Conservation (phyloP, 2,329 filamentous ascomycete genomes). For the Sphaerostilbella broomeana region DNA sequence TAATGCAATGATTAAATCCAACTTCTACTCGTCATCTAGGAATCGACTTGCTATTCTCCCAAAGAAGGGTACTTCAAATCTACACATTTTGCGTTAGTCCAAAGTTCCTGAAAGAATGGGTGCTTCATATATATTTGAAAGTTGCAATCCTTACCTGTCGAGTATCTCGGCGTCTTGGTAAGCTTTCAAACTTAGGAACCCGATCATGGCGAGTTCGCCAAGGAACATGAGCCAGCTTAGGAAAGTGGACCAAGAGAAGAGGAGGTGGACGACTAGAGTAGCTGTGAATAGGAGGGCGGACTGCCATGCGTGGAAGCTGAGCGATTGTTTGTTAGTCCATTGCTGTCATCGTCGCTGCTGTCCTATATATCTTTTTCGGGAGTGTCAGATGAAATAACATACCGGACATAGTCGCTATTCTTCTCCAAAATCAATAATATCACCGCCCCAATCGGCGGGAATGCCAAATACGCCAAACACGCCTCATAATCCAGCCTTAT, state of each 20-base stretch:
- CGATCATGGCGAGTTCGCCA: constrained; percentile 69
- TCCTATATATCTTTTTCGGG: no score
- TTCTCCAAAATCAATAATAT: constrained; percentile 79
- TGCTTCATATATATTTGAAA: not conserved
- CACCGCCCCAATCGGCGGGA: constrained; percentile 82
- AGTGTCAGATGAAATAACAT: constrained; percentile 19
- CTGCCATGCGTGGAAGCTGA: constrained; percentile 94
- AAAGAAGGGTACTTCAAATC: constrained; percentile 84
- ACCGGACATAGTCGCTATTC: constrained; percentile 96
- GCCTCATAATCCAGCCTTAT: constrained; percentile 86
- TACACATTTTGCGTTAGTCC: constrained; percentile 19
- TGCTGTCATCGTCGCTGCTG: no score
- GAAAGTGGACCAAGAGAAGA: constrained; percentile 79
- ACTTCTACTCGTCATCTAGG: constrained; percentile 67
- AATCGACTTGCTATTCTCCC: constrained; percentile 81
- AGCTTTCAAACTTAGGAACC: constrained; percentile 67
- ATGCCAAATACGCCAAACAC: constrained; percentile 74
- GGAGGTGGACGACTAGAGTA: constrained; percentile 68
- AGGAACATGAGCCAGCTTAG: constrained; percentile 79
- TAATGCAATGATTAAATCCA: not conserved
- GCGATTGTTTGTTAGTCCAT: no score
- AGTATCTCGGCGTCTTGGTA: constrained; percentile 73
- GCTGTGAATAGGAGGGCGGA: constrained; percentile 74
- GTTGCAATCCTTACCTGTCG: constrained; percentile 45
- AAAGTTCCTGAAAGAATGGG: not conserved